These are phyloP conservation scores for Leishmania major DNA, from an alignment of 208 protist genomes.

Conservation along the genomic window DNA sequence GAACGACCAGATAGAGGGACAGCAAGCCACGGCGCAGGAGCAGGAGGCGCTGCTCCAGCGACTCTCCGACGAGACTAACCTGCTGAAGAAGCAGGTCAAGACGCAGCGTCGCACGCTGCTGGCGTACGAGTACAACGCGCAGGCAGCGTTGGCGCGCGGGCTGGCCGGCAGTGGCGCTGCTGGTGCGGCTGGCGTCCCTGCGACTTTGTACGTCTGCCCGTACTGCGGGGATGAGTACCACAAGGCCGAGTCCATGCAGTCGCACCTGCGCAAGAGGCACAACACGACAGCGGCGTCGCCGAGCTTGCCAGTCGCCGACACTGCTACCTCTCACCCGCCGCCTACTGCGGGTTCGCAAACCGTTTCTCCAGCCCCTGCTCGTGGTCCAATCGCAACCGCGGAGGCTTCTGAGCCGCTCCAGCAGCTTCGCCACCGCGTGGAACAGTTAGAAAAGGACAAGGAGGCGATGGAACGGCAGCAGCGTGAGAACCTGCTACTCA, in stretches of 20 bases:
- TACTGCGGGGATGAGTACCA: conserved; percentile 81
- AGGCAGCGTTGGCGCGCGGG: conserved; percentile 25
- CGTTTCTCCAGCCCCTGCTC: conserved; percentile 1
- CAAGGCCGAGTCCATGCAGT: conserved; percentile 89
- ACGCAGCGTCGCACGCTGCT: conserved; percentile 78
- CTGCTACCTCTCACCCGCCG: background rate
- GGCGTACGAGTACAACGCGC: conserved; percentile 82
- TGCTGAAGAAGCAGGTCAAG: conserved; percentile 86
- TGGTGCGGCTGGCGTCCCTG: background rate
- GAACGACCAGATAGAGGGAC: conserved; percentile 55
- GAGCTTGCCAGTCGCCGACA: background rate
- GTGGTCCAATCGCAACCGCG: conserved; percentile 1
- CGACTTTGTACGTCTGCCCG: conserved; percentile 42
- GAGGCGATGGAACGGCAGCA: conserved; percentile 65
- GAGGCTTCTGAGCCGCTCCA: conserved; percentile 21
- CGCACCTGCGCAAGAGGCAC: conserved; percentile 89
- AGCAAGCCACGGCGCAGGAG: conserved; percentile 40
- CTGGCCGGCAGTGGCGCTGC: conserved; percentile 2
- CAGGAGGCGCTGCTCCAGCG: conserved; percentile 40
- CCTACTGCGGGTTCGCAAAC: conserved; percentile 13
- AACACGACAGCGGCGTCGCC: conserved; percentile 5
- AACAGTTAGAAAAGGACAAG: conserved; percentile 61
- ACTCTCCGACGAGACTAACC: conserved; percentile 57
- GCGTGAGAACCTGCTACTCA: conserved; percentile 60
- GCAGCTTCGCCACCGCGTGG: conserved; percentile 51